phyloP scores from a whole-genome alignment of 83 land plant genomes.

The Diphasiastrum complanatum region DNA sequence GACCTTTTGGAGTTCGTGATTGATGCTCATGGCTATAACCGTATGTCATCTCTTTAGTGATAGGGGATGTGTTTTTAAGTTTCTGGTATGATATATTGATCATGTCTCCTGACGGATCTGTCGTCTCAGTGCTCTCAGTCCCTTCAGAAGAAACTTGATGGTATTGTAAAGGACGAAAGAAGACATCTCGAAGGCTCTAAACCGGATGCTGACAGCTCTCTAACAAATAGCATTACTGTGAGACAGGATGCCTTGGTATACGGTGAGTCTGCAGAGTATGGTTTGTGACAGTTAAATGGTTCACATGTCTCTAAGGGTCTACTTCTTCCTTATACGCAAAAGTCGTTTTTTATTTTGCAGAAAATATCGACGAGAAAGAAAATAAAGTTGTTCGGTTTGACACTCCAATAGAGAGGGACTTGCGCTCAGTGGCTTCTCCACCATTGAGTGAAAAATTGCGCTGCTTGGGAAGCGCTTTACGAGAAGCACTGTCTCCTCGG shows the following conservation, averaged over 20 bases:
- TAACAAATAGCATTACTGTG: not conserved
- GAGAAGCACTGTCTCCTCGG: constrained; percentile 54
- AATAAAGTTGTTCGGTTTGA: not conserved
- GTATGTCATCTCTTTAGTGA: too few species aligned
- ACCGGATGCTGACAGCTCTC: too few species aligned
- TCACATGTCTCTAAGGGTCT: not conserved
- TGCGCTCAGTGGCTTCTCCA: constrained; percentile 11
- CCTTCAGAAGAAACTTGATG: too few species aligned
- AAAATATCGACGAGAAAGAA: constrained; percentile 19
- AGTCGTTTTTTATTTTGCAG: constrained; percentile 1
- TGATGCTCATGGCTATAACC: too few species aligned
- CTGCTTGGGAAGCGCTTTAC: constrained; percentile 22
- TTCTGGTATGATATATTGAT: too few species aligned
- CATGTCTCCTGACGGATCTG: too few species aligned
- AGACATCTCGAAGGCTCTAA: too few species aligned
- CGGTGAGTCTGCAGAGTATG: not conserved
- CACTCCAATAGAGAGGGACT: not conserved
- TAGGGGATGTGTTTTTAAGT: too few species aligned
- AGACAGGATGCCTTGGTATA: not conserved
- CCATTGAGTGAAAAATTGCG: constrained; percentile 31
- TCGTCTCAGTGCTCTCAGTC: too few species aligned
- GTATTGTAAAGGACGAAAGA: too few species aligned
- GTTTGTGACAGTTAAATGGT: not conserved
- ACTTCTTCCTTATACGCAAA: not conserved
- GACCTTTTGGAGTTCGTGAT: too few species aligned